Base-by-base conservation (phyloP, 1,139 yeast species). In the Sugiyamaella castrensis region DNA sequence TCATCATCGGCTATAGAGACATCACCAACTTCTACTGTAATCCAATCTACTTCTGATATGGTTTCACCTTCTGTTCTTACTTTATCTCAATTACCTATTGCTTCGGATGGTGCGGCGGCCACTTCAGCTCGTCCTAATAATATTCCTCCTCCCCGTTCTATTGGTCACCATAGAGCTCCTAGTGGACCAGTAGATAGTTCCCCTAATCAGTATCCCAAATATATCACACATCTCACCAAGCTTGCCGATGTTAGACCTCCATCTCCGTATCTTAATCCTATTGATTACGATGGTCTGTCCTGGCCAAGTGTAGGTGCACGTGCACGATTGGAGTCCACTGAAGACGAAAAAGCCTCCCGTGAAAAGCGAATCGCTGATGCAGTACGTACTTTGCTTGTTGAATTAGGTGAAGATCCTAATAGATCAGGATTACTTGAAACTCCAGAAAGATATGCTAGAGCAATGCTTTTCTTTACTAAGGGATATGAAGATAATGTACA, bases 241-340 rank as follows among this genome's bases (percentile, higher is more conserved):
- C 54, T 63, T 34, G 62, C 94, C 15, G 85, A 80, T 59, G 84
- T 89, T 2, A 74, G 92, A 60, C 88, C 87, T 1, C 88, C 91
- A 0, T 81, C 91, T 4, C 95, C 96, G 30, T 85, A 83, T 64
- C 86, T 95, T 1, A 82, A 81, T 56, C 92, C 96, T 1, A 84
- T 89, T 38, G 96, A 89, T 63, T 80, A 77, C 45, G 96, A 89
- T 67, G 97, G 96, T 0, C 76, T 89, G 45, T 87, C 96, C 34
- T 89, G 96, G 96, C 98, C 98, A 19, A 82, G 92, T 19, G 63
- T 75, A n/a, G 98, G 98, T 5, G 92, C 98, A 6, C 73, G 95
- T 51, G 68, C 68, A 27, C 74, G 98, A 47, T 76, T 87, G 15
- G 88, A 83, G 48, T 80, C 82, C 53, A 80, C 82, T 2, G 72